A percentile compares a stretch with the other conserved stretches of the same genome.
Evolutionary conservation across 2,329 filamentous ascomycete genomes (phyloP).

Genomic region (Microcyclospora tardicrescens): DNA sequence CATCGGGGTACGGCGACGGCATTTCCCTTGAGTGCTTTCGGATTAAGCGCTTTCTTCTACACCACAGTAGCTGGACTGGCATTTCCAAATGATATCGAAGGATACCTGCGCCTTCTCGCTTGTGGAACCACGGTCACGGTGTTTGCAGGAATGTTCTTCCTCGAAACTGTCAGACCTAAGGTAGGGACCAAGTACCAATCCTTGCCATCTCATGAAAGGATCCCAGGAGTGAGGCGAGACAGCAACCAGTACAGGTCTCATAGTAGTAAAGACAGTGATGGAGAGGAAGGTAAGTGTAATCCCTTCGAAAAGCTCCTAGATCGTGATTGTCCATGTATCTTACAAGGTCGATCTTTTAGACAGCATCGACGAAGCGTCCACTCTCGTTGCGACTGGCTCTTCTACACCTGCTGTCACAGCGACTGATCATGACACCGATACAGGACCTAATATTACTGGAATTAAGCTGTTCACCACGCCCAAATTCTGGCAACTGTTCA

Average conservation of each 20-base stretch:
- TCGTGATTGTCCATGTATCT: slow-evolving; percentile 2
- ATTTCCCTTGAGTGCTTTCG: slow-evolving; percentile 84
- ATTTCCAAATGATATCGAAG: slow-evolving; percentile 71
- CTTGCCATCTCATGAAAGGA: slow-evolving; percentile 39
- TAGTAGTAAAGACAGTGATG: slow-evolving; percentile 23
- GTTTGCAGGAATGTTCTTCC: slow-evolving; percentile 69
- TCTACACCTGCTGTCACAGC: slow-evolving; percentile 41
- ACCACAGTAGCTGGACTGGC: slow-evolving; percentile 63
- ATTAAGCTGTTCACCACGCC: slow-evolving; percentile 55
- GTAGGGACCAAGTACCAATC: slow-evolving; percentile 38
- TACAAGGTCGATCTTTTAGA: slow-evolving; percentile 3
- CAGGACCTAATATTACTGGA: slow-evolving; percentile 73
- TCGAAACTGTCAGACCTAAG: slow-evolving; percentile 55
- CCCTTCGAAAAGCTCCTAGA: background rate
- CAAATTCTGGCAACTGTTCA: slow-evolving; percentile 86
- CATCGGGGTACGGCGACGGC: slow-evolving; percentile 89
- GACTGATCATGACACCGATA: slow-evolving; percentile 54
- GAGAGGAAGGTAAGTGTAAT: slow-evolving; percentile 53
- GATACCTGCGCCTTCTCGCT: slow-evolving; percentile 68
- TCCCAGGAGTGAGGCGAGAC: slow-evolving; percentile 29
- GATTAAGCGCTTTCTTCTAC: slow-evolving; percentile 93
- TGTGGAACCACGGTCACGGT: slow-evolving; percentile 66
- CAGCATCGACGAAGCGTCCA: slow-evolving; percentile 62
- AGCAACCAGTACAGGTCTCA: slow-evolving; percentile 30
- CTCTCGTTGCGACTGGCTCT: slow-evolving; percentile 53